Base-by-base conservation (phyloP, 2,329 filamentous ascomycete species). In the Cladophialophora chaetospira region DNA sequence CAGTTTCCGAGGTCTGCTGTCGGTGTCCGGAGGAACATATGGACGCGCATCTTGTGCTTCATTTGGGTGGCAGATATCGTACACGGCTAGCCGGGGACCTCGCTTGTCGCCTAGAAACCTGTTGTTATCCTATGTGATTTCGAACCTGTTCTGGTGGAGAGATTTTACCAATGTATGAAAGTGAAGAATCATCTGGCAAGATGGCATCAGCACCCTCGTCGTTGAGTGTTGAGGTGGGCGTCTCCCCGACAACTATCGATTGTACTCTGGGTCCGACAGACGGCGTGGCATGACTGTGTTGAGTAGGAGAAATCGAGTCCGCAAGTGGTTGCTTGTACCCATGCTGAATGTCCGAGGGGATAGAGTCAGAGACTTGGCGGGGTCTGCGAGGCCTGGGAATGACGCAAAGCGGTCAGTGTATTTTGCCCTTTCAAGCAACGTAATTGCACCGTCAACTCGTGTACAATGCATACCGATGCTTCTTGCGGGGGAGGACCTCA, bases 51-150 rank as follows among this genome's bases (percentile, higher is more conserved):
- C 13, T 29, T 48, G 3, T 54, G 64, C n/a, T n/a, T n/a, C 58
- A 48, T 50, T 49, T 48, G 43, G 25, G 35, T 17, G 40, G 17
- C 28, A 57, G 29, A 38, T 59, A 40, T 45, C 50, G 25, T 13
- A 53, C 40, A 33, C 52, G 15, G 53, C 84, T 87, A 84, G 74
- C 91, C 88, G 89, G 90, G 31, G 48, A 38, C 81, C 91, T 49
- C 53, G 87, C 67, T 91, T 84, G 66, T 91, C 89, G 77, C 89
- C 93, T 73, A 94, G 85, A 64, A 87, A 85, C n/a, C 88, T 84
- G 26, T 38, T 5, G 5, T 38, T 38, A 6, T 17, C 43, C 8
- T 21, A 46, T 21, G 15, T 25, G 42, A 25, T 10, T 45, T 5
- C 4, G 29, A 45, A 8, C 10, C 3, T 13, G 21, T 21, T 29